phyloP scores from a whole-genome alignment of 108 stramenopile genomes.

The Nitzschia inconspicua region DNA sequence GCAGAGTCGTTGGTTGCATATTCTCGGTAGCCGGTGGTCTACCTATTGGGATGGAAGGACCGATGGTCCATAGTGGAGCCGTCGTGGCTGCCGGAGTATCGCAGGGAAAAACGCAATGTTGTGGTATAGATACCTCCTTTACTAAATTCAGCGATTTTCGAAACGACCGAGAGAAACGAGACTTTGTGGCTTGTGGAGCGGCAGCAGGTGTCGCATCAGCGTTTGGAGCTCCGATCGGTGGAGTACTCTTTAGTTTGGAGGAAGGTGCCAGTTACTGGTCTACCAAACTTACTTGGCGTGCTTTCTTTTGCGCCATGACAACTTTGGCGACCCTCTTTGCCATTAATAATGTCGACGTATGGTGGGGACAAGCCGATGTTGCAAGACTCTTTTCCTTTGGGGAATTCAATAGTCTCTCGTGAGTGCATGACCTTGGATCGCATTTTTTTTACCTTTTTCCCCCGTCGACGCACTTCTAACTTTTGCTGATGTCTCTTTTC shows the following conservation, averaged over 20 bases:
- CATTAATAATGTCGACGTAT: conserved; percentile 66
- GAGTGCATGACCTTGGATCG: conserved; percentile 7
- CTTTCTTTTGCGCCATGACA: conserved; percentile 97
- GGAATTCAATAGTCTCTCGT: conserved; percentile 72
- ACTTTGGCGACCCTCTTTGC: conserved; percentile 84
- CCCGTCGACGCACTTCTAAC: background rate
- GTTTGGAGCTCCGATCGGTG: conserved; percentile 97
- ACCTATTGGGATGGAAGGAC: conserved; percentile 97
- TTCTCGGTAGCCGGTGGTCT: conserved; percentile 92
- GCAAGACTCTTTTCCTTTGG: conserved; percentile 95
- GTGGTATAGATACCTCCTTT: conserved; percentile 90
- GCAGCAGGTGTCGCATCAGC: conserved; percentile 94
- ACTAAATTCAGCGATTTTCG: conserved; percentile 90
- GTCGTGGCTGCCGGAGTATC: conserved; percentile 84
- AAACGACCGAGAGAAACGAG: conserved; percentile 85
- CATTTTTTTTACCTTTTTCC: background rate
- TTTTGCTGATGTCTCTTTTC: background rate
- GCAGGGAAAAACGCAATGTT: conserved; percentile 84
- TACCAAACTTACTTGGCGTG: conserved; percentile 94
- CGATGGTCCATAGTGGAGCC: conserved; percentile 87
- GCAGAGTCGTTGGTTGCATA: conserved; percentile 92
- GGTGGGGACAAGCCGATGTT: conserved; percentile 88
- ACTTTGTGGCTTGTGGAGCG: conserved; percentile 97
- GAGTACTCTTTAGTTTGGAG: conserved; percentile 93
- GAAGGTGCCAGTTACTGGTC: conserved; percentile 96